Base-by-base conservation (phyloP, 2,329 filamentous ascomycete species). In the Colletotrichum camelliae region DNA sequence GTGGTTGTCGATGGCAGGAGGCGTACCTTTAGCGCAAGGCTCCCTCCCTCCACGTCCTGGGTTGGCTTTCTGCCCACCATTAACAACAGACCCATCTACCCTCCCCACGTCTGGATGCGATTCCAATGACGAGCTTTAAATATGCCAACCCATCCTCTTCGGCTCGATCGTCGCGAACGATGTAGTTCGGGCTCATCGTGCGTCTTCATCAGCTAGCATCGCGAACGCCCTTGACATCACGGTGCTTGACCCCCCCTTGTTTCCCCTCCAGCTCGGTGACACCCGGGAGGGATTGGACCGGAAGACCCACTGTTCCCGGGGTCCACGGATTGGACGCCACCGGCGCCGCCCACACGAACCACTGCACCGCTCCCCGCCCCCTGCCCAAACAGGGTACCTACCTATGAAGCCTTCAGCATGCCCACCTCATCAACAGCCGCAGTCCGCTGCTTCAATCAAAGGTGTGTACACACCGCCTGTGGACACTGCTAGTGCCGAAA, bases 381-480 rank as follows among this genome's bases (percentile, higher is more conserved):
- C n/a, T 8, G 10, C 69, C 18, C 29, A 24, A 58, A 43, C n/a
- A 33, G 43, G 67, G 43, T 4, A 27, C 24, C 24, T 31, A 8
- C 6, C 6, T 31, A 65, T 48, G 33, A 39, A 39, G 27, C 43
- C 18, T 8, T 48, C 35, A 66, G n/a, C 16, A 75, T 75, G 69
- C 62, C 73, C 10, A 57, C 69, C 2, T 75, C 73, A 3, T 68
- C 73, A 43, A 73, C 70, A 15, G 70, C 57, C 6, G 73, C 73
- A 16, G 73, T 69, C 4, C 9, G 16, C 29, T 48, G 31, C 13
- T 52, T 2, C 16, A 55, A 37, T 15, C 64, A 58, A 43, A 68
- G 5, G 64, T 75, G 4, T 7, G 73, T 67, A 6, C 24, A 66
- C 9, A 8, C 29, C 27, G 12, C n/a, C 43, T 2, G 43, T 52